phyloP scores from a whole-genome alignment of 2,329 filamentous ascomycete species.

The Xylaria sp. region DNA sequence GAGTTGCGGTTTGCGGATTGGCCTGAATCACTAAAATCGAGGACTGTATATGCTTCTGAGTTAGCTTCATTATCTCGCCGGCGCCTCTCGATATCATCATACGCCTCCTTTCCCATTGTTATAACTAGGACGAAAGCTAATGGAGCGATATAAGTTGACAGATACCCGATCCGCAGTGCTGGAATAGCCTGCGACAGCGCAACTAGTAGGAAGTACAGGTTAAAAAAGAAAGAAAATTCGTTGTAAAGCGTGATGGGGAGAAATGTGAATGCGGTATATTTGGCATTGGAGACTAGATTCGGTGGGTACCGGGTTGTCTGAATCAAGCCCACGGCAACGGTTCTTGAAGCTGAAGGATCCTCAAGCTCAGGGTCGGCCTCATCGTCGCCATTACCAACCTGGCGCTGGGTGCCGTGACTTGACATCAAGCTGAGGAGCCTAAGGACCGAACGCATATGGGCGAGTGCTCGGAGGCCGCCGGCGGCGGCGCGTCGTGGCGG shows the following conservation, averaged over 20 bases:
- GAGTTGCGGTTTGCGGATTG: slow-evolving; percentile 43
- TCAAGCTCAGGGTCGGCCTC: slow-evolving; percentile 59
- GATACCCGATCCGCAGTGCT: slow-evolving; percentile 86
- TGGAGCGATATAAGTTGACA: slow-evolving; percentile 92
- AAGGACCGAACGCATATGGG: slow-evolving; percentile 58
- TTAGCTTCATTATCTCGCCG: slow-evolving; percentile 93
- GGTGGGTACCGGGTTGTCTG: slow-evolving; percentile 81
- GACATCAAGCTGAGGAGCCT: slow-evolving; percentile 73
- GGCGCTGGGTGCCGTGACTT: slow-evolving; percentile 40
- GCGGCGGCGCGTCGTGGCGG: slow-evolving; percentile 46
- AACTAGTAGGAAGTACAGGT: slow-evolving; percentile 97
- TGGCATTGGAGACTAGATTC: slow-evolving; percentile 94
- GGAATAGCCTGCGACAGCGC: slow-evolving; percentile 93
- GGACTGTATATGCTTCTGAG: slow-evolving; percentile 81
- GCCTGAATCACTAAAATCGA: slow-evolving; percentile 70
- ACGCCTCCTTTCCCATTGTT: slow-evolving; percentile 93
- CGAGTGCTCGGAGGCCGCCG: slow-evolving; percentile 50
- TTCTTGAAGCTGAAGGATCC: slow-evolving; percentile 73
- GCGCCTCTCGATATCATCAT: slow-evolving; percentile 87
- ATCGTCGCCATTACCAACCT: slow-evolving; percentile 55
- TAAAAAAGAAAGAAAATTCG: slow-evolving; percentile 99
- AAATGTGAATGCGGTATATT: slow-evolving; percentile 95
- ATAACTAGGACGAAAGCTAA: slow-evolving; percentile 90
- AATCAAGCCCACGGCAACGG: slow-evolving; percentile 74
- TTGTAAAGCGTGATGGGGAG: slow-evolving; percentile 94